Percentiles rank a stretch among this genome's conserved stretches.
These are phyloP conservation scores for Phlebiopsis gigantea DNA, from an alignment of 768 basidiomycete species.

Conservation along the genomic window DNA sequence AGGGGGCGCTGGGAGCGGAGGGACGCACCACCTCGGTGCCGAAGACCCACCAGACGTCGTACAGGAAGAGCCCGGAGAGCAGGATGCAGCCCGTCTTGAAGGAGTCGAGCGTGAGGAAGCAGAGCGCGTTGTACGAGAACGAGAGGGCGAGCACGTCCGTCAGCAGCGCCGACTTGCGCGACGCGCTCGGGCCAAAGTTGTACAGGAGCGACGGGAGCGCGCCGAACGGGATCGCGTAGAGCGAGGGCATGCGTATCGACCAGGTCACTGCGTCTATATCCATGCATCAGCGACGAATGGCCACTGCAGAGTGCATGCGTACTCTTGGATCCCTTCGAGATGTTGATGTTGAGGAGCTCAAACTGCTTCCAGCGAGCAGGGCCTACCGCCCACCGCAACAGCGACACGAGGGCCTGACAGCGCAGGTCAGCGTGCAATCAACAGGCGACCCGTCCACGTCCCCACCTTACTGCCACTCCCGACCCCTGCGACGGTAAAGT, in stretches of 20 bases:
- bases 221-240: constrained; percentile 53
- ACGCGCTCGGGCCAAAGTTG: constrained; percentile 32
- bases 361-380: constrained; percentile 52
- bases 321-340: constrained; percentile 48
- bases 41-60: constrained; percentile 96
- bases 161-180: constrained; percentile 60
- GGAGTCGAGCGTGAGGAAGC: constrained; percentile 79
- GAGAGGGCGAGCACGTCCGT: constrained; percentile 73
- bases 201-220: constrained; percentile 64
- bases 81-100: constrained; percentile 84
- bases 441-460: no score
- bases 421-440: not conserved
- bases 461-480: constrained; percentile 67
- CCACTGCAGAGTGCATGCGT: constrained; percentile 9
- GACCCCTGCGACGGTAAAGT: constrained; percentile 61
- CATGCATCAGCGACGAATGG: constrained; percentile 11
- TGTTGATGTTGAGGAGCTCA: constrained; percentile 36
- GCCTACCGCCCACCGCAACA: constrained; percentile 47
- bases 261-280: constrained; percentile 31
- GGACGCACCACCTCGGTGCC: constrained; percentile 75
- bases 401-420: constrained; percentile 44
- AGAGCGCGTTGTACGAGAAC: constrained; percentile 76
- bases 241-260: constrained; percentile 53
- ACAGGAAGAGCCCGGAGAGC: constrained; percentile 80
- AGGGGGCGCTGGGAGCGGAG: not conserved